Evolutionary conservation across 176 grass and related monocot genomes (phyloP).

Genomic region (Pontederia crassipes): DNA sequence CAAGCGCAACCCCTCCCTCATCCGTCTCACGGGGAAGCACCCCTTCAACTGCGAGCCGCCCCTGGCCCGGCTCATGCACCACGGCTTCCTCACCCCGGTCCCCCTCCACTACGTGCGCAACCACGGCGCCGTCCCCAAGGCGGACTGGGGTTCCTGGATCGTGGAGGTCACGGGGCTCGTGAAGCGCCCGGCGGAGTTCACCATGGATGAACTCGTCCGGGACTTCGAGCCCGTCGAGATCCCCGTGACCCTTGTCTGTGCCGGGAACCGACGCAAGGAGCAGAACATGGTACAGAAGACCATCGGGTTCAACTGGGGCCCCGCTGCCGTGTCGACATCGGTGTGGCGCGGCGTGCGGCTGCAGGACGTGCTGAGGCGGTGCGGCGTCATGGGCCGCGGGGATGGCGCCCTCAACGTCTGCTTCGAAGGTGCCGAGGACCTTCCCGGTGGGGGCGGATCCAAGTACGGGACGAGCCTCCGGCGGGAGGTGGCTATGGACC

Average conservation of each 20-base stretch:
- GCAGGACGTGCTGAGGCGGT: slow-evolving; percentile 10
- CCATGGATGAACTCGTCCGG: slow-evolving; percentile 10
- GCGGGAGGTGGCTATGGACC: slow-evolving; percentile 17
- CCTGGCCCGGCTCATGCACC: slow-evolving; percentile 13
- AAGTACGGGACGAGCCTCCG: slow-evolving; percentile 21
- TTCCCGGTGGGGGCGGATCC: slow-evolving; percentile 11
- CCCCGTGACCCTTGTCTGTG: slow-evolving; percentile 13
- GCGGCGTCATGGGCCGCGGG: slow-evolving; percentile 1
- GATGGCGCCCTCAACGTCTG: slow-evolving; percentile 9
- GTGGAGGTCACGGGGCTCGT: slow-evolving; percentile 13
- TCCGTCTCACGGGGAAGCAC: slow-evolving; percentile 19
- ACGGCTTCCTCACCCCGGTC: slow-evolving; percentile 18
- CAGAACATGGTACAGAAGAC: slow-evolving; percentile 17
- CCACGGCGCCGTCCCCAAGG: slow-evolving; percentile 11
- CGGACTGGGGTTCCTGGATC: slow-evolving; percentile 4
- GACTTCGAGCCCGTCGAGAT: slow-evolving; percentile 10
- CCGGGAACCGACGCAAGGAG: slow-evolving; percentile 18
- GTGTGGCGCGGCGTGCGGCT: slow-evolving; percentile 16
- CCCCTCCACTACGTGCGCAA: slow-evolving; percentile 20
- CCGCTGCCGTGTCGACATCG: slow-evolving; percentile 8
- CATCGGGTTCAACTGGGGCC: slow-evolving; percentile 18
- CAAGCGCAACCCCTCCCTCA: slow-evolving; percentile 14
- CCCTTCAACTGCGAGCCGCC: slow-evolving; percentile 18
- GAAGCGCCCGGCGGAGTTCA: neutral
- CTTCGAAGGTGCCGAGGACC: slow-evolving; percentile 22